A percentile compares a stretch with the other conserved stretches of the same genome.
These are phyloP conservation scores for Grosmannia clavigera DNA, from an alignment of 2,329 filamentous ascomycete genomes.

Conservation along the genomic window DNA sequence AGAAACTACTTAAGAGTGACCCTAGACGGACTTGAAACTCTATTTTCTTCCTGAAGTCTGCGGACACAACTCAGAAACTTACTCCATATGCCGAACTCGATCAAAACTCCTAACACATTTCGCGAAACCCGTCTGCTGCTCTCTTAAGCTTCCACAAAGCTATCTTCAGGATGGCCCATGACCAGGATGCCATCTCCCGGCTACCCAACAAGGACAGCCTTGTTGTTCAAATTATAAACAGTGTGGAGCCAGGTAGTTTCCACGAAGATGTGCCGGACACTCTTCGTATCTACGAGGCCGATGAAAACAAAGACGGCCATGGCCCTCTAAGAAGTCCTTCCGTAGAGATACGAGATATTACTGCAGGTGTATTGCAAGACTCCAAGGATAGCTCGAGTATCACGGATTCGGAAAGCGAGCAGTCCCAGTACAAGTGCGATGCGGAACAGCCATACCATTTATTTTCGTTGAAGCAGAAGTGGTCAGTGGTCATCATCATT, in stretches of 20 bases:
- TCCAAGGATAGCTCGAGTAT: neutral
- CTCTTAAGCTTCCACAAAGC: neutral
- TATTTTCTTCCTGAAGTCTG: neutral
- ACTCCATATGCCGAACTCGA: neutral
- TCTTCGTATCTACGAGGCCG: neutral
- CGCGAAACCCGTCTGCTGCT: neutral
- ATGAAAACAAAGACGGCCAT: neutral
- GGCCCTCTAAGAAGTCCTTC: neutral
- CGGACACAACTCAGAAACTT: neutral
- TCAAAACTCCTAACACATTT: neutral
- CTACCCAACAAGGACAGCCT: neutral
- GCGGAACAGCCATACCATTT: neutral
- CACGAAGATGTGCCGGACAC: neutral
- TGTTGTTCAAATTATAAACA: neutral
- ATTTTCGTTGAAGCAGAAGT: neutral
- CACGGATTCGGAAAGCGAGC: neutral
- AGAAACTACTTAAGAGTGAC: neutral
- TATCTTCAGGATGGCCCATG: neutral
- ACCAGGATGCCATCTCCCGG: neutral
- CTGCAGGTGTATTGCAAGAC: neutral
- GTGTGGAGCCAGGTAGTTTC: neutral
- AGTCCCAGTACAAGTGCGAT: neutral
- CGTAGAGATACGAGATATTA: neutral
- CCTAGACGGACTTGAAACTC: neutral
- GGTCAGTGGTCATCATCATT: neutral